Percentiles rank a stretch among this genome's conserved stretches.
phyloP scores from a whole-genome alignment of 73 alveolate species.

The Tetrahymena malaccensis region DNA sequence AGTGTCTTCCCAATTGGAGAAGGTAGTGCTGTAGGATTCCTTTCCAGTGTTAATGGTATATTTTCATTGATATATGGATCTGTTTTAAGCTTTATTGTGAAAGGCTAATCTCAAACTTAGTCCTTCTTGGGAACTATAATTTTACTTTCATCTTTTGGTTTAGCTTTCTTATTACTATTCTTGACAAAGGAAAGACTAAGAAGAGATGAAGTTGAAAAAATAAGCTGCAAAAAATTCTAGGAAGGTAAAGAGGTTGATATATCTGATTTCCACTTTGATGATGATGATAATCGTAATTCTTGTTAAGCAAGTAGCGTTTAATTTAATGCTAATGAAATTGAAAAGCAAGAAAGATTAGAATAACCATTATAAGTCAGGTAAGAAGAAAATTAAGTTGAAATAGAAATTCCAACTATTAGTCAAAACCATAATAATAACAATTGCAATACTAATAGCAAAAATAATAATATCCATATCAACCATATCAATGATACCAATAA shows the following conservation, averaged over 20 bases:
- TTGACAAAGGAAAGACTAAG: not conserved
- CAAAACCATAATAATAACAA: not conserved
- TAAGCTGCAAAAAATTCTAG: not conserved
- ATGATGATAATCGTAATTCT: not conserved
- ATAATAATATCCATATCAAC: not conserved
- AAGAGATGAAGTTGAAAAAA: not conserved
- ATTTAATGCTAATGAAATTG: not conserved
- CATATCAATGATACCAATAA: not conserved
- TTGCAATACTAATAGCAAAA: not conserved
- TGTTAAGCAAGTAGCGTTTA: not conserved
- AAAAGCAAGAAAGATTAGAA: not conserved
- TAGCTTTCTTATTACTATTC: not conserved
- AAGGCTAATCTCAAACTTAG: not conserved
- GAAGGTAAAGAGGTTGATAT: not conserved
- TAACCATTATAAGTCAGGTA: not conserved
- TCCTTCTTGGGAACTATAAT: not conserved
- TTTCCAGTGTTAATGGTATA: not conserved
- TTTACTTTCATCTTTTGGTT: not conserved
- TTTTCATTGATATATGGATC: not conserved
- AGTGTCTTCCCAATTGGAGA: not conserved
- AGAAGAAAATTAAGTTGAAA: not conserved
- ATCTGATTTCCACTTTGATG: not conserved
- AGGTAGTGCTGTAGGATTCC: not conserved
- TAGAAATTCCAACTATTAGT: not conserved
- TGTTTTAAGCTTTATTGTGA: not conserved